Conservation (phyloP, 2,329 filamentous ascomycete genomes). For the Colletotrichum sp. region DNA sequence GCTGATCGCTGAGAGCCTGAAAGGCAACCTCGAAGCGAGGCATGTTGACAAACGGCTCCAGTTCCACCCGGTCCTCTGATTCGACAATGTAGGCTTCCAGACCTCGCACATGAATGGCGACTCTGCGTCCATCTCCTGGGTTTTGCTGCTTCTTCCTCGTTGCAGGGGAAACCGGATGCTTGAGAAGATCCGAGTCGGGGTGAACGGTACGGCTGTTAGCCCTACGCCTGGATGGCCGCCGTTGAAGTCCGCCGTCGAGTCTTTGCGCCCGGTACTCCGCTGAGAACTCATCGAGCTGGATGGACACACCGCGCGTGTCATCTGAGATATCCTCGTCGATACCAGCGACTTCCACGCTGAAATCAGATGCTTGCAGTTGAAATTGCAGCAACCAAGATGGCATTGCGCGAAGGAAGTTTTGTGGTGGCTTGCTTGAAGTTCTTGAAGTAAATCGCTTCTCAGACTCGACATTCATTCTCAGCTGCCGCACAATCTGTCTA, state of each 20-base stretch:
- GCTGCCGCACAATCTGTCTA: slow-evolving; percentile 86
- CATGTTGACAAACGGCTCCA: slow-evolving; percentile 84
- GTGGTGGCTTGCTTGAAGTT: slow-evolving; percentile 50
- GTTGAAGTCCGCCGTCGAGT: slow-evolving; percentile 64
- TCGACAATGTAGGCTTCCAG: slow-evolving; percentile 93
- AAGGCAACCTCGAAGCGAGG: slow-evolving; percentile 88
- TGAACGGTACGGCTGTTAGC: slow-evolving; percentile 75
- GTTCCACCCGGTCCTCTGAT: slow-evolving; percentile 80
- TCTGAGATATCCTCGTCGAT: slow-evolving; percentile 84
- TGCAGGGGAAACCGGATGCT: slow-evolving; percentile 51
- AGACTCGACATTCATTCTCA: slow-evolving; percentile 73
- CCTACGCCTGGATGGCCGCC: slow-evolving; percentile 68
- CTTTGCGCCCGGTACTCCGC: slow-evolving; percentile 88
- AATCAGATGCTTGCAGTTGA: slow-evolving; percentile 85
- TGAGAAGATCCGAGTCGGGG: slow-evolving; percentile 70
- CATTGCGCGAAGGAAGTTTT: slow-evolving; percentile 77
- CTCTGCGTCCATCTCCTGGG: slow-evolving; percentile 77
- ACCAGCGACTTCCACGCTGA: slow-evolving; percentile 89
- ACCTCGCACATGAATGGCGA: slow-evolving; percentile 81
- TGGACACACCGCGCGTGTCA: slow-evolving; percentile 79
- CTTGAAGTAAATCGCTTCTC: slow-evolving; percentile 59
- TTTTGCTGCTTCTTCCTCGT: slow-evolving; percentile 59
- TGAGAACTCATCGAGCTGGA: slow-evolving; percentile 88
- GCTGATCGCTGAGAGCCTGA: slow-evolving; percentile 82
- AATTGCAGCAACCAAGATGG: slow-evolving; percentile 87